Percentiles rank a stretch among this genome's conserved stretches.
These are phyloP conservation scores for Alternaria brassicae DNA, from an alignment of 2,329 filamentous ascomycete genomes.

Conservation along the genomic window DNA sequence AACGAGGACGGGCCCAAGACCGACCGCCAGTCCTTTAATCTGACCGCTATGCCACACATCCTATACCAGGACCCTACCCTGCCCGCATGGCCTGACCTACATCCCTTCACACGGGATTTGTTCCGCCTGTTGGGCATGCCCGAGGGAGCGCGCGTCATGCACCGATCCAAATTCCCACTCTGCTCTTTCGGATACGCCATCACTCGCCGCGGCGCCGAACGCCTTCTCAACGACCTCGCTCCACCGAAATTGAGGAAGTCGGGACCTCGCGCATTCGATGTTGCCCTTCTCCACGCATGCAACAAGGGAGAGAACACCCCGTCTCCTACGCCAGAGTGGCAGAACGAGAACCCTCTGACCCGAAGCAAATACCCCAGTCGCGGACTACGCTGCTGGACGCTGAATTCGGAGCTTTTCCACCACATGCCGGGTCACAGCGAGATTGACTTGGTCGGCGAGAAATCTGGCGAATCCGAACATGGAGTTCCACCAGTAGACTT, in stretches of 20 bases:
- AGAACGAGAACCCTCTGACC: conserved; percentile 30
- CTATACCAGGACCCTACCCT: conserved; percentile 50
- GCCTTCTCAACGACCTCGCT: conserved; percentile 51
- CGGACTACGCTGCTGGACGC: conserved; percentile 53
- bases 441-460: conserved; percentile 46
- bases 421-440: conserved; percentile 52
- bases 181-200: conserved; percentile 57
- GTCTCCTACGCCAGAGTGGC: conserved; percentile 33
- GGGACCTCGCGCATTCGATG: conserved; percentile 52
- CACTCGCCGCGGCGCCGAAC: conserved; percentile 50
- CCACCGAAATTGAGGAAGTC: conserved; percentile 36
- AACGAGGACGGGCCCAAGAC: conserved; percentile 40
- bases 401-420: conserved; percentile 56
- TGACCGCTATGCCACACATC: conserved; percentile 44
- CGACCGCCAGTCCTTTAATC: conserved; percentile 34
- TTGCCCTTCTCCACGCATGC: conserved; percentile 53
- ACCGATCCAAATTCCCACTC: conserved; percentile 53
- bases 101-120: conserved; percentile 50
- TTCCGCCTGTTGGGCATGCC: conserved; percentile 48
- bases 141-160: conserved; percentile 48
- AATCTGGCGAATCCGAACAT: conserved; percentile 34
- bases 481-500: conserved; percentile 47
- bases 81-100: conserved; percentile 46
- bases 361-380: conserved; percentile 41
- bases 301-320: conserved; percentile 41